Evolutionary conservation across 2,329 filamentous ascomycete species (phyloP), one percentile per base, ranked within the genome.

Genomic region (Fusarium nygamai): DNA sequence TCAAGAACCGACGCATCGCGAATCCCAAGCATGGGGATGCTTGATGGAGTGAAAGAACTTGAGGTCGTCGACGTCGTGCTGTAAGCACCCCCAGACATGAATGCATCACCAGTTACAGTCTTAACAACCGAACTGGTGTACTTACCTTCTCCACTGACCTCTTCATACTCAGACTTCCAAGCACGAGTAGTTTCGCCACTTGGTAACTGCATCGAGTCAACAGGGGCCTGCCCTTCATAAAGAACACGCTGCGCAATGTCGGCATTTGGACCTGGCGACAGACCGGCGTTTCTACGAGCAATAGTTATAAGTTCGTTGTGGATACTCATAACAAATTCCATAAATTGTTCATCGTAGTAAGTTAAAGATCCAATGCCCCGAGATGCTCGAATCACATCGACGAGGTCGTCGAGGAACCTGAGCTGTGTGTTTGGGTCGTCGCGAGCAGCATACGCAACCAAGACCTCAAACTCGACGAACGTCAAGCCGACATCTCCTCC

Each of bases 181-280:
- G 22, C n/a, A 33, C 20, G 22, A 4, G 13, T 34, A 8, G 19
- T 34, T 22, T 20, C n/a, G 4, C 14, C 11, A 7, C 14, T 13
- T 2, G 11, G 11, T 27, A 6, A 5, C 20, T 29, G 34, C 3
- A 31, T 12, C 2, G 2, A 22, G 9, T 11, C 14, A 22, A 11
- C 2, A 2, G 20, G 7, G 11, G 11, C 4, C 6, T 27, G 13
- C 6, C 7, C 34, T 22, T 36, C 41, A 8, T 2, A 2, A 9
- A 19, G 10, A 16, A 34, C 24, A 29, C 34, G 17, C 29, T 34
- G 61, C 6, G 19, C 6, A 16, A 24, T 13, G 17, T 34, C 47
- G 19, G 24, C n/a, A 22, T 46, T 29, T 17, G 19, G 19, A 16
- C 17, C 22, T 13, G 29, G 20, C 8, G 22, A 9, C 6, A n/a